phyloP scores from a whole-genome alignment of 2,329 filamentous ascomycete species.

The Coniosporium tulheliwenetii region DNA sequence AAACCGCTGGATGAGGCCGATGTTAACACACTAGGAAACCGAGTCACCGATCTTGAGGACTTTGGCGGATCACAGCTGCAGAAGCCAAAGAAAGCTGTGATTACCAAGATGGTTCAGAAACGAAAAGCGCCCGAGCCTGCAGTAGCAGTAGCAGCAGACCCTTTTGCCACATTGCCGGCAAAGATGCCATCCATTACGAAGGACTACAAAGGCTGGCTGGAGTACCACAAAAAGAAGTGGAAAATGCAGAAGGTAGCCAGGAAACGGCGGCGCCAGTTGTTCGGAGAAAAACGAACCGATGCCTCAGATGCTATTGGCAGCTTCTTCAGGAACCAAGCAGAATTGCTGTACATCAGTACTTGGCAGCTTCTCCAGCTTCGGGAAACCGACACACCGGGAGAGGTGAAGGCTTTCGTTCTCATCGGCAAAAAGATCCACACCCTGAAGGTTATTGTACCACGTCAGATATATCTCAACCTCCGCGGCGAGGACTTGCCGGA shows the following conservation, averaged over 20 bases:
- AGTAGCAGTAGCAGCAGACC: constrained; percentile 48
- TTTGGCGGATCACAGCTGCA: constrained; percentile 56
- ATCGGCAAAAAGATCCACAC: constrained; percentile 87
- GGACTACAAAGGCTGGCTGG: constrained; percentile 75
- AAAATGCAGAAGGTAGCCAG: constrained; percentile 90
- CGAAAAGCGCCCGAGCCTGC: constrained; percentile 29
- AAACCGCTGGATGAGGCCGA: constrained; percentile 57
- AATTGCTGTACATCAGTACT: constrained; percentile 75
- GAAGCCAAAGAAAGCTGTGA: constrained; percentile 20
- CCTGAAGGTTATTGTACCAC: constrained; percentile 75
- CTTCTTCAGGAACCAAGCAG: constrained; percentile 82
- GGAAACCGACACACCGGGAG: constrained; percentile 67
- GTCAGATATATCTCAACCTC: constrained; percentile 82
- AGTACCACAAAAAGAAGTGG: constrained; percentile 98
- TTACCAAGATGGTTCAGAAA: constrained; percentile 32
- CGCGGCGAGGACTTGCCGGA: constrained; percentile 78
- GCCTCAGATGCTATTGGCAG: constrained; percentile 46
- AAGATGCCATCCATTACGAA: constrained; percentile 73
- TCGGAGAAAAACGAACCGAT: constrained; percentile 63
- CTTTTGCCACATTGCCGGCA: constrained; percentile 66
- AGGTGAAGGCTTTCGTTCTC: constrained; percentile 76
- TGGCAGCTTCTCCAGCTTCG: constrained; percentile 90
- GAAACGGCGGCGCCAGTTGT: constrained; percentile 71
- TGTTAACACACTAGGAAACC: constrained; percentile 45
- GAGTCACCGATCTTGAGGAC: constrained; percentile 61